Conservation (phyloP, 805 yeast species). For the Kodamaea restingae region DNA sequence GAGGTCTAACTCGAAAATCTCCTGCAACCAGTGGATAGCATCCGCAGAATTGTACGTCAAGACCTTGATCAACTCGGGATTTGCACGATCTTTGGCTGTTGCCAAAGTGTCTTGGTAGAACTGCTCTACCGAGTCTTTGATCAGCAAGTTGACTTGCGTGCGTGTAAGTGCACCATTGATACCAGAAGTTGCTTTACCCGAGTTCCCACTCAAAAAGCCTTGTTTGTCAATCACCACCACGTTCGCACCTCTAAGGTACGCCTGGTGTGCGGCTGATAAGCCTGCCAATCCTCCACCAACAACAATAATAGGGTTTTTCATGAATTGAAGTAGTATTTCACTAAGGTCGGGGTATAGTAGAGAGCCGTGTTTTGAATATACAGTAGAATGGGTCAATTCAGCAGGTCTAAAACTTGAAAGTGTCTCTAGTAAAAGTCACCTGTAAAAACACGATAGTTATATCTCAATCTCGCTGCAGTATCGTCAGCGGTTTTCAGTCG, state of each 20-base stretch:
- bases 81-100: conserved; percentile 62
- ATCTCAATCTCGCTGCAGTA: too few relatives aligned
- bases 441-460: too few relatives aligned
- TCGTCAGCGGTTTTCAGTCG: too few relatives aligned
- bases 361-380: too few relatives aligned
- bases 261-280: conserved; percentile 57
- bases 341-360: too few relatives aligned
- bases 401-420: too few relatives aligned
- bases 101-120: conserved; percentile 65
- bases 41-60: conserved; percentile 58
- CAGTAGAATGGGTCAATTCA: too few relatives aligned
- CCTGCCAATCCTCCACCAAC: conserved; percentile 70
- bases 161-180: conserved; percentile 69
- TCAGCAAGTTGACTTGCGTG: conserved; percentile 48
- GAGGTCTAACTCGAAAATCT: conserved; percentile 56
- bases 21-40: conserved; percentile 73
- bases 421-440: too few relatives aligned
- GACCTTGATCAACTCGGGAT: conserved; percentile 53
- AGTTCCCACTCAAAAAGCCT: conserved; percentile 59
- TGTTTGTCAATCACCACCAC: conserved; percentile 56
- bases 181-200: conserved; percentile 65
- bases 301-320: conserved; percentile 42
- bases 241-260: conserved; percentile 49
- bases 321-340: too few relatives aligned
- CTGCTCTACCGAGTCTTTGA: conserved; percentile 53